These are phyloP conservation scores for Fusarium protoensiforme DNA, from an alignment of 2,329 filamentous ascomycete genomes.

Conservation along the genomic window DNA sequence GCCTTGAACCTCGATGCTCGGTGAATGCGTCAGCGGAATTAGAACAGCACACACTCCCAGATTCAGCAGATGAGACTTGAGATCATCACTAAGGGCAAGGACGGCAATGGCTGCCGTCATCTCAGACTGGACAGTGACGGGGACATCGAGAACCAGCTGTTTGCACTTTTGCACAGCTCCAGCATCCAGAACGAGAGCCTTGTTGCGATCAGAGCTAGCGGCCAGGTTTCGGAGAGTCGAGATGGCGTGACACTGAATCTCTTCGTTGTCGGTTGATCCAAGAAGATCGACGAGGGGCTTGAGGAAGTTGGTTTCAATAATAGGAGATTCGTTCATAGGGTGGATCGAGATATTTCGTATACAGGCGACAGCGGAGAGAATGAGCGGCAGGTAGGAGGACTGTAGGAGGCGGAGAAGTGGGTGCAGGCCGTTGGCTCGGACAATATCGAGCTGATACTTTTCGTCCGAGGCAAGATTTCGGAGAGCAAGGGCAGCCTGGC, in stretches of 20 bases:
- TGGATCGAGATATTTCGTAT: slow-evolving; percentile 99
- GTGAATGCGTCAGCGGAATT: slow-evolving; percentile 93
- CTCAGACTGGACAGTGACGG: slow-evolving; percentile 94
- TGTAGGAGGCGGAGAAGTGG: slow-evolving; percentile 91
- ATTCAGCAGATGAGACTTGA: slow-evolving; percentile 90
- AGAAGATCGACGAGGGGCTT: slow-evolving; percentile 93
- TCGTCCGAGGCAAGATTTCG: slow-evolving; percentile 97
- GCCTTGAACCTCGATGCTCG: slow-evolving; percentile 97
- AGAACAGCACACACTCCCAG: slow-evolving; percentile 96
- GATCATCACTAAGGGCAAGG: slow-evolving; percentile 91
- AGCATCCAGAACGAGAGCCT: slow-evolving; percentile 95
- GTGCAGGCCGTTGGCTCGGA: slow-evolving; percentile 84
- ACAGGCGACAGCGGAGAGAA: slow-evolving; percentile 95
- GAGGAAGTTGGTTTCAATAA: slow-evolving; percentile 96
- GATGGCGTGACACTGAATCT: slow-evolving; percentile 98
- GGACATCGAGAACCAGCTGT: slow-evolving; percentile 91
- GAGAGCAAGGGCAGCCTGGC: slow-evolving; percentile 92
- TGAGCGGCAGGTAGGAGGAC: slow-evolving; percentile 94
- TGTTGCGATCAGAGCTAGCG: slow-evolving; percentile 97
- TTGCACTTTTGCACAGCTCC: slow-evolving; percentile 99
- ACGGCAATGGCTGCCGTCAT: slow-evolving; percentile 99
- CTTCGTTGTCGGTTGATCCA: slow-evolving; percentile 95
- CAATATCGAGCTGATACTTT: slow-evolving; percentile 98
- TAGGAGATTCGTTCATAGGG: slow-evolving; percentile 95
- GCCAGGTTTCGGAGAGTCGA: slow-evolving; percentile 95